Evolutionary conservation across 2,329 filamentous ascomycete genomes (phyloP).

Genomic region (Cordyceps farinosa): DNA sequence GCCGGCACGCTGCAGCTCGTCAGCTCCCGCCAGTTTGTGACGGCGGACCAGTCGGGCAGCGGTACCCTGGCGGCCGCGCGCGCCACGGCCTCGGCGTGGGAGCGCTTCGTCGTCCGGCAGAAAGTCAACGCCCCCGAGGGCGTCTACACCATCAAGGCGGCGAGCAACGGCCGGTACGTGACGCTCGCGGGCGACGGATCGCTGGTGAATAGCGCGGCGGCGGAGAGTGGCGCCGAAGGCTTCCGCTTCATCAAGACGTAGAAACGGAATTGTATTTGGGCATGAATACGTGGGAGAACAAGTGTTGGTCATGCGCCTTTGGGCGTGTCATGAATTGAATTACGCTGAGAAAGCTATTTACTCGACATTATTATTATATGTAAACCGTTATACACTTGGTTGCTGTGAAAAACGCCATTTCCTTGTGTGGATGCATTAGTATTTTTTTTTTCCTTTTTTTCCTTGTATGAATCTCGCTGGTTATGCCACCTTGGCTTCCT

Average conservation of each 20-base stretch:
- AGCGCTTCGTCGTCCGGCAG: slow-evolving; percentile 23
- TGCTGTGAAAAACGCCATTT: slow-evolving; percentile 8
- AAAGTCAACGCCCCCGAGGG: slow-evolving; percentile 22
- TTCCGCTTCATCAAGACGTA: slow-evolving; percentile 3
- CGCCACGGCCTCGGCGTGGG: slow-evolving; percentile 22
- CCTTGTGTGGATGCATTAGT: slow-evolving; percentile 1
- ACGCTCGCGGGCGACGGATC: slow-evolving; percentile 21
- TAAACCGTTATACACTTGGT: slow-evolving; percentile 16
- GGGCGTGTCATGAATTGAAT: slow-evolving; percentile 8
- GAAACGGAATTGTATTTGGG: too few relatives aligned
- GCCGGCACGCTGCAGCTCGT: slow-evolving; percentile 17
- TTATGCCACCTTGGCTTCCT: slow-evolving; percentile 15
- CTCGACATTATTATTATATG: slow-evolving; percentile 18
- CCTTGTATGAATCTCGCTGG: background rate
- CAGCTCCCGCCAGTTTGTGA: slow-evolving; percentile 19
- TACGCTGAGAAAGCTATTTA: slow-evolving; percentile 16
- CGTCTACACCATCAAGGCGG: slow-evolving; percentile 25
- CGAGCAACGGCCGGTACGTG: slow-evolving; percentile 24
- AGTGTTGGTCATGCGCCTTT: slow-evolving; percentile 4
- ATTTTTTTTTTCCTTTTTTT: background rate
- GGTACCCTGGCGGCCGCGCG: slow-evolving; percentile 21
- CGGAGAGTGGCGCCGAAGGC: slow-evolving; percentile 12
- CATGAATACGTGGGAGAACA: too few relatives aligned
- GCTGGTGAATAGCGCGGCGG: slow-evolving; percentile 23
- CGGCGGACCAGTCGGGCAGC: slow-evolving; percentile 23